A percentile compares a stretch with the other conserved stretches of the same genome.
Evolutionary conservation across 345 rosid species (phyloP).

Genomic region (Nasturtium officinale): DNA sequence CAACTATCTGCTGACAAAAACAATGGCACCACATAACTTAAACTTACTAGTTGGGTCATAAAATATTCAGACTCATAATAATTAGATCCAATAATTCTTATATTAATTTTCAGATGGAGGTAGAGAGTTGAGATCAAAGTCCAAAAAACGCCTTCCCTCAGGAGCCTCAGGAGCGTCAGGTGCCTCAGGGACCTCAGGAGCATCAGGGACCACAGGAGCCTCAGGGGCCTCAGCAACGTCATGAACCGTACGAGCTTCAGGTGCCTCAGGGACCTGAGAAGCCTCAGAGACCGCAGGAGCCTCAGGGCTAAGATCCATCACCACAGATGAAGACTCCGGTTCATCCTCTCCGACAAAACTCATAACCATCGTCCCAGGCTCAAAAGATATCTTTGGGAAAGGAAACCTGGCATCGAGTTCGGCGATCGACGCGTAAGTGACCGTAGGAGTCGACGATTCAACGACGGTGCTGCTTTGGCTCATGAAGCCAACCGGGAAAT

Average conservation of each 20-base stretch:
- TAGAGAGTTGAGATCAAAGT: conserved; percentile 72
- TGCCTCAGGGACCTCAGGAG: too few species aligned
- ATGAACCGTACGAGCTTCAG: too few species aligned
- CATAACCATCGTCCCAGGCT: conserved; percentile 29
- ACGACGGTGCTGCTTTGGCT: conserved; percentile 60
- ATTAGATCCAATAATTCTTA: neutral
- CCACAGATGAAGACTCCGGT: conserved; percentile 59
- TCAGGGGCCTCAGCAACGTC: conserved; percentile 1
- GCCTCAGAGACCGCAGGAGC: neutral
- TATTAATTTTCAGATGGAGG: conserved; percentile 50
- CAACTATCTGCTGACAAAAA: conserved; percentile 22
- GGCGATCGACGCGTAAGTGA: conserved; percentile 42
- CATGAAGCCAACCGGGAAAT: conserved; percentile 45
- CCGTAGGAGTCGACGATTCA: conserved; percentile 55
- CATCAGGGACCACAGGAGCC: neutral
- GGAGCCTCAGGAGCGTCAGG: neutral
- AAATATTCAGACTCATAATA: neutral
- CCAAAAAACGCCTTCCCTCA: conserved; percentile 37
- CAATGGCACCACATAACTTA: conserved; percentile 17
- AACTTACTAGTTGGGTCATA: conserved; percentile 12
- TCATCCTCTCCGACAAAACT: conserved; percentile 45
- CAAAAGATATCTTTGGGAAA: conserved; percentile 32
- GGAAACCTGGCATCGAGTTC: conserved; percentile 30
- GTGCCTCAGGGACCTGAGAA: too few species aligned
- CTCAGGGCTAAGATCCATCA: conserved; percentile 44